Base-by-base conservation (phyloP, 2,329 filamentous ascomycete species). In the Fusarium scirpi region DNA sequence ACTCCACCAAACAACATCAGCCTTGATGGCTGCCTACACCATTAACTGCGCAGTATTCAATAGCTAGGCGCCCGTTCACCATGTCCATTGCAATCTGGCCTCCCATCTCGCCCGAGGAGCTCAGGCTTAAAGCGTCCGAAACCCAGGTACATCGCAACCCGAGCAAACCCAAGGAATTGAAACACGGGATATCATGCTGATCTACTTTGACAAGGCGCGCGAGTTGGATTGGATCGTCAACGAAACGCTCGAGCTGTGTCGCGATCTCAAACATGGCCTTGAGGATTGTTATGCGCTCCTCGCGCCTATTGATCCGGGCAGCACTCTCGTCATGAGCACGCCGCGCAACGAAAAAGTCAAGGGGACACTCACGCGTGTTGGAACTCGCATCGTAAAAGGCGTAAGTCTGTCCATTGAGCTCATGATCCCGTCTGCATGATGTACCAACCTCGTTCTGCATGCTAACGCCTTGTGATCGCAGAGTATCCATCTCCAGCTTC, bases 221-320 rank as follows among this genome's bases (percentile, higher is more conserved):
- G 87, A 90, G 75, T 81, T 89, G 20, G 78, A 80, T 62, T 90
- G 87, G 87, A 83, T 89, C 60, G 80, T 87, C 65, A 70, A 78
- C 43, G 84, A 87, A 62, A 85, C 87, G 11, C 80, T 84, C 56
- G 74, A 81, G 51, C 81, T 83, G 44, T 84, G 89, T 44, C 76
- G 79, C 55, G 82, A 85, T 65, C 80, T 89, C 70, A 86, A 86
- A 74, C 81, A 85, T 72, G 93, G 94, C 63, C 88, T 98, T 5
- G 90, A 96, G 78, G 94, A 98, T 81, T 98, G 94, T 82, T 93
- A 94, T 73, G 90, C 91, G 20, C 87, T 98, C 25, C 89, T 99
- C 30, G 92, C 94, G 10, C 94, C 95, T 3, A 87, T 91, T 69
- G 94, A 97, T 77, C 90, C 91, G 2, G 94, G 94, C 11, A 94